Base-by-base conservation (phyloP, 2,329 filamentous ascomycete species). In the Colletotrichum sublineola region DNA sequence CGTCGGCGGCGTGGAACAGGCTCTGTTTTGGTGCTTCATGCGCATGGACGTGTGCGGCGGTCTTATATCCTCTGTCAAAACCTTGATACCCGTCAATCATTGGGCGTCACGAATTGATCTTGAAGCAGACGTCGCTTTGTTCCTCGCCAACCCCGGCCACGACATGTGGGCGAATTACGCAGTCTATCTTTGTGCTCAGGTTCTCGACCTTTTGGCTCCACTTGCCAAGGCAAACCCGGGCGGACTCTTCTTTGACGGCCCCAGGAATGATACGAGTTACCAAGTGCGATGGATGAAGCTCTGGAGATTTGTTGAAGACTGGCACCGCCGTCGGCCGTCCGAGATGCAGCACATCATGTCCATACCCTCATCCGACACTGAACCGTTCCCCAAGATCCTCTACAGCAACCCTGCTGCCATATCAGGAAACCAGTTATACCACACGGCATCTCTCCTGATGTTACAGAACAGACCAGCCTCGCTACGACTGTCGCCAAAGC, bases 81-180 rank as follows among this genome's bases (percentile, higher is more conserved):
- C 87, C 0, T 81, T 88, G 14, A 84, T 88, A 7, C 84, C 84
- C 2, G 81, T 85, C 11, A 79, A 80, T 1, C 82, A 82, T 67
- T 88, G 87, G 87, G 81, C 84, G 0, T 81, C 82, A 0, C 76
- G 78, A 20, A 69, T 75, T 5, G 76, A 74, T 8, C 74, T 82
- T 8, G 80, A 80, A 18, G 76, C 78, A 0, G 80, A 80, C 46
- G 78, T 79, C 0, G 74, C 76, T 1, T 72, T 84, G 11, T 85
- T 86, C 68, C 78, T 78, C 9, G 76, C 75, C 20, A 65, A 50
- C 24, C 82, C 85, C 9, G 40, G 74, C 75, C 3, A 76, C 57
- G 89, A 91, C 74, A 89, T 87, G 83, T 85, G 89, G 73, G 89
- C 89, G 24, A 90, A 90, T 73, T 88, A 88, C 73, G 84, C 88